Evolutionary conservation across 2,329 filamentous ascomycete genomes (phyloP).

Genomic region (Furcasterigmium furcatum): DNA sequence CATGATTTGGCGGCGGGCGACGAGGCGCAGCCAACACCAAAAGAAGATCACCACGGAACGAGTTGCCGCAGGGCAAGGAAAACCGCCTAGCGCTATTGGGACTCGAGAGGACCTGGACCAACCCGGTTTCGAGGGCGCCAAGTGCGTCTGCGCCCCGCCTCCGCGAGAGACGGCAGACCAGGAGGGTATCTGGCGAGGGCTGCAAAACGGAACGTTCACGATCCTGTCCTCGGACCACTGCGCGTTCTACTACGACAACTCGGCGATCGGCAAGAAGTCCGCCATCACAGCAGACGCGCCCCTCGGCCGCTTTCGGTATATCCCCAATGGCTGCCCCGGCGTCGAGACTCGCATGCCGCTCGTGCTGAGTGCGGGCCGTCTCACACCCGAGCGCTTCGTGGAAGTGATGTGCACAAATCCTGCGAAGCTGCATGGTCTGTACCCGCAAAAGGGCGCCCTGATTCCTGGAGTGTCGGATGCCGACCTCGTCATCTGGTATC

Average conservation of each 20-base stretch:
- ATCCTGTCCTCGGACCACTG: conserved; percentile 45
- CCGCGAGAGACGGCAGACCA: conserved; percentile 43
- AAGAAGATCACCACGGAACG: too few relatives aligned
- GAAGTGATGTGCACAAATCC: conserved; percentile 52
- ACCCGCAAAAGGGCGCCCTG: conserved; percentile 45
- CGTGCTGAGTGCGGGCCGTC: conserved; percentile 29
- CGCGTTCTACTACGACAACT: conserved; percentile 45
- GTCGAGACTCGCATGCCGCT: conserved; percentile 54
- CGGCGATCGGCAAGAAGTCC: conserved; percentile 38
- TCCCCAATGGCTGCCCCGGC: conserved; percentile 56
- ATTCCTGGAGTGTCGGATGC: conserved; percentile 50
- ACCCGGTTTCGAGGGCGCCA: conserved; percentile 51
- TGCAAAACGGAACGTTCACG: conserved; percentile 49
- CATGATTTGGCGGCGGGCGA: too few relatives aligned
- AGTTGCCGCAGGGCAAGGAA: too few relatives aligned
- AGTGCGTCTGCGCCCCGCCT: conserved; percentile 52
- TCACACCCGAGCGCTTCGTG: conserved; percentile 47
- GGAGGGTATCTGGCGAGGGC: conserved; percentile 46
- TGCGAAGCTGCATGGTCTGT: conserved; percentile 55
- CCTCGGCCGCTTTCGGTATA: conserved; percentile 46
- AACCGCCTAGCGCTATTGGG: too few relatives aligned
- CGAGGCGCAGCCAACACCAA: too few relatives aligned
- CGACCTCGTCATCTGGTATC: conserved; percentile 57
- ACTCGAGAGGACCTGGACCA: conserved; percentile 46
- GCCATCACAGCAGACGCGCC: conserved; percentile 21